These are phyloP conservation scores for Moniliophthora roreri DNA, from an alignment of 1,284 basidiomycete species.

Conservation along the genomic window DNA sequence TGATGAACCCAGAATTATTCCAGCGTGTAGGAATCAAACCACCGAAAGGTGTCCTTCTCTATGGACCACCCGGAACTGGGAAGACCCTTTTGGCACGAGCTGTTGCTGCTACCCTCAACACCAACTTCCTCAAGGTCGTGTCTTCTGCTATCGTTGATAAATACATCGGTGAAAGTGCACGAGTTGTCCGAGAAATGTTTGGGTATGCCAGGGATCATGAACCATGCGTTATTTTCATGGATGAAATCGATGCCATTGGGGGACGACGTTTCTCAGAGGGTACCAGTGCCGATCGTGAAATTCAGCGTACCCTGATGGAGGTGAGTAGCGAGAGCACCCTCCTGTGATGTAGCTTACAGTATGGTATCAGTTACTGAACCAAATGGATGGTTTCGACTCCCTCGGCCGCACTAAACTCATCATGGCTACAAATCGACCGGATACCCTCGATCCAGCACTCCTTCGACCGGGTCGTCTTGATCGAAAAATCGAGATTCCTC, in stretches of 20 bases:
- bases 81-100: conserved; percentile 96
- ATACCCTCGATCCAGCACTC: conserved; percentile 96
- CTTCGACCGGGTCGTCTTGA: conserved; percentile 95
- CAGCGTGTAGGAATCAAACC: conserved; percentile 94
- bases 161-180: conserved; percentile 97
- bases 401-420: conserved; percentile 96
- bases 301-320: conserved; percentile 99
- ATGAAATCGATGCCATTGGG: conserved; percentile 98
- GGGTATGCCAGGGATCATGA: conserved; percentile 97
- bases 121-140: conserved; percentile 98
- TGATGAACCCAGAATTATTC: conserved; percentile 96
- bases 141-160: conserved; percentile 99
- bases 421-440: conserved; percentile 97
- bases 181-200: conserved; percentile 97
- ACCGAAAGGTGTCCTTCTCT: conserved; percentile 91
- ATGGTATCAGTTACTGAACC: conserved; percentile 82
- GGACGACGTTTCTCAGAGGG: conserved; percentile 97
- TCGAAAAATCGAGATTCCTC: conserved; percentile 96
- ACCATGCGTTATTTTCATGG: conserved; percentile 99
- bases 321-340: conserved; percentile 34
- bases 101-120: conserved; percentile 93
- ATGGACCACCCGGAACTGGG: conserved; percentile 93
- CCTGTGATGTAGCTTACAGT: neutral
- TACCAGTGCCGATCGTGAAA: conserved; percentile 97
- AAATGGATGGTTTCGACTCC: conserved; percentile 99